Conservation (phyloP, 768 basidiomycete species). For the Russula dissimulans region DNA sequence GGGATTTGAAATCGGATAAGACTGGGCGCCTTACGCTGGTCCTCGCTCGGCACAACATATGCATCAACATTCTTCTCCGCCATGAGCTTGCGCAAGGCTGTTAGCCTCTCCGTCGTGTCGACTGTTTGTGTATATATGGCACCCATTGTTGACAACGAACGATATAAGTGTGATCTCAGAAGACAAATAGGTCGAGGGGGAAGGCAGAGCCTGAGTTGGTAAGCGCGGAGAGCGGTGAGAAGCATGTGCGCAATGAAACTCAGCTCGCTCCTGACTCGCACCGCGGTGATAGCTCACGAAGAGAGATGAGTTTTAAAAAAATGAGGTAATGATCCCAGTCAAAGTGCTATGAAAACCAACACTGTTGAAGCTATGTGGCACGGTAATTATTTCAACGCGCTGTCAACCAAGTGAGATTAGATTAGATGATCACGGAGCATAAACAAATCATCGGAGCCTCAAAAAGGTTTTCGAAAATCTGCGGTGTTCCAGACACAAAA, state of each 20-base stretch:
- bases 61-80: slow-evolving; percentile 51
- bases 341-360: no score
- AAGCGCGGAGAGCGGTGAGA: slow-evolving; percentile 1
- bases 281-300: no score
- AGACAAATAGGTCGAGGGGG: slow-evolving; percentile 6
- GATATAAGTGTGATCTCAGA: background rate
- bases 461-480: no score
- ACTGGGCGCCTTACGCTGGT: slow-evolving; percentile 60
- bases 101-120: slow-evolving; percentile 54
- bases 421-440: no score
- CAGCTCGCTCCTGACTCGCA: no score
- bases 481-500: no score
- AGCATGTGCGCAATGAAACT: background rate
- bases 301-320: no score
- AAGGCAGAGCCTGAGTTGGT: slow-evolving; percentile 7
- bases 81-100: slow-evolving; percentile 64
- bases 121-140: slow-evolving; percentile 35
- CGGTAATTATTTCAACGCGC: no score
- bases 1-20: background rate
- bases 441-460: no score
- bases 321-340: no score
- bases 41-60: slow-evolving; percentile 83
- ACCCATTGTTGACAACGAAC: slow-evolving; percentile 29
- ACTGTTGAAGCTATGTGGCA: no score
- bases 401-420: no score